Base-by-base conservation (phyloP, 495 filamentous ascomycete genomes). In the Xylaria telfairii region DNA sequence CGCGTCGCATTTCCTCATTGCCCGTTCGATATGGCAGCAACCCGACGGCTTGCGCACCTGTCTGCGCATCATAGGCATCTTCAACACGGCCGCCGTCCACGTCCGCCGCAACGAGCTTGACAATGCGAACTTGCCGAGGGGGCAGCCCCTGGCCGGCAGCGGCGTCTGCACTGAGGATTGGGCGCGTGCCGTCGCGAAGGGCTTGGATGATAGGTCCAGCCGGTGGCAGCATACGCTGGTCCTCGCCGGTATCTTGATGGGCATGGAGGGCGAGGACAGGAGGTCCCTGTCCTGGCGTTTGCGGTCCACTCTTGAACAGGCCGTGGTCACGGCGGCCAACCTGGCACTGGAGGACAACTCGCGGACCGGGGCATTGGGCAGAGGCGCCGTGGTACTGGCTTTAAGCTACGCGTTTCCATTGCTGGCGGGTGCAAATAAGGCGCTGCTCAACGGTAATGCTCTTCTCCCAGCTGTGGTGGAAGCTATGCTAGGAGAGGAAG, bases 141-240 rank as follows among this genome's bases (percentile, higher is more conserved):
- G 80, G 53, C 76, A 77, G 59, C 75, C 74, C 26, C 83, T 71
- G 67, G 79, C 74, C 66, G 87, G 81, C 28, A 87, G 83, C 77
- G 85, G 80, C 59, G 83, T 87, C 72, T 81, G 72, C 71, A 86
- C 83, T 46, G 92, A 97, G 71, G 92, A 90, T 44, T 99, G 96
- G 96, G 86, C 92, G 7, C 89, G 89, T 71, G 94, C 94, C 0
- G 87, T 97, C 1, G 88, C 94, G 26, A 91, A 90, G 75, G 95
- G 96, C 13, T 90, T 93, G 4, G 93, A 98, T 76, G 92, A 95
- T 15, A 87, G 88, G 72, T 94, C 93, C 2, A 92, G 89, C 59
- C 84, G 93, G 79, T 98, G 95, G 96, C 90, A 93, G 81, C 96
- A 98, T 81, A 76, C 94, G 32, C 83, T 97, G 30, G 85, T 95